Evolutionary conservation across 163 green algal species (phyloP).

Genomic region (Scenedesmus sp.): DNA sequence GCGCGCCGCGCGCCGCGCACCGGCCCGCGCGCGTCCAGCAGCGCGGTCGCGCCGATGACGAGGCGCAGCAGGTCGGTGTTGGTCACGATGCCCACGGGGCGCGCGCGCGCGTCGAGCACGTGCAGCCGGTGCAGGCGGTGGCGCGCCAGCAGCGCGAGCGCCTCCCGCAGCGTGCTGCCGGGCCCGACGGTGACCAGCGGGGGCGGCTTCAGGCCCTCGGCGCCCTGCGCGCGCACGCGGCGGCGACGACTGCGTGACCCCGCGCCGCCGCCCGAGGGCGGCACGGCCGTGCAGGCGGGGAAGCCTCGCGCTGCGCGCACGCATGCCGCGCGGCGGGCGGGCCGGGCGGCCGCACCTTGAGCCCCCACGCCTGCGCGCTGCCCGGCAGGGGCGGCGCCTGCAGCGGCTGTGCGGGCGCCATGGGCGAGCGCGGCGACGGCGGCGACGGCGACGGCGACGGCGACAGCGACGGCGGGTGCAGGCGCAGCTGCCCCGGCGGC

Average conservation of each 20-base stretch:
- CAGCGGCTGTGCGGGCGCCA: neutral
- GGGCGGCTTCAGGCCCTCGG: conserved; percentile 11
- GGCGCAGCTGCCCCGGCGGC: neutral
- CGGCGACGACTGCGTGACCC: neutral
- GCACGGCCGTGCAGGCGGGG: too few species aligned
- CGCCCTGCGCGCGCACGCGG: neutral
- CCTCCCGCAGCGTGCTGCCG: neutral
- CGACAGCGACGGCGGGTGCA: neutral
- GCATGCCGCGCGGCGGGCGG: too few species aligned
- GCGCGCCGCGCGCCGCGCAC: neutral
- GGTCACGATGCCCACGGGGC: conserved; percentile 46
- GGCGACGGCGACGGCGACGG: neutral
- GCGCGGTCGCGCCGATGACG: conserved; percentile 21
- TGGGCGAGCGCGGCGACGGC: neutral
- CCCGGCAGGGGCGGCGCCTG: neutral
- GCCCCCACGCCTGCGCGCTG: conserved; percentile 29
- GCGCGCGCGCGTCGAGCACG: conserved; percentile 27
- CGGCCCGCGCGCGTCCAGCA: conserved; percentile 21
- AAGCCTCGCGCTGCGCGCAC: too few species aligned
- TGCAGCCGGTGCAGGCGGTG: conserved; percentile 40
- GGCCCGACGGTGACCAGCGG: conserved; percentile 4
- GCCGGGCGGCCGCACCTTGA: conserved; percentile 44
- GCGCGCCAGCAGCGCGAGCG: conserved; percentile 17
- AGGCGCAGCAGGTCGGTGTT: conserved; percentile 50
- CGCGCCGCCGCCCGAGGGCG: too few species aligned